Evolutionary conservation across 306 rosid genomes (phyloP).

Genomic region (Cicer cuneatum): DNA sequence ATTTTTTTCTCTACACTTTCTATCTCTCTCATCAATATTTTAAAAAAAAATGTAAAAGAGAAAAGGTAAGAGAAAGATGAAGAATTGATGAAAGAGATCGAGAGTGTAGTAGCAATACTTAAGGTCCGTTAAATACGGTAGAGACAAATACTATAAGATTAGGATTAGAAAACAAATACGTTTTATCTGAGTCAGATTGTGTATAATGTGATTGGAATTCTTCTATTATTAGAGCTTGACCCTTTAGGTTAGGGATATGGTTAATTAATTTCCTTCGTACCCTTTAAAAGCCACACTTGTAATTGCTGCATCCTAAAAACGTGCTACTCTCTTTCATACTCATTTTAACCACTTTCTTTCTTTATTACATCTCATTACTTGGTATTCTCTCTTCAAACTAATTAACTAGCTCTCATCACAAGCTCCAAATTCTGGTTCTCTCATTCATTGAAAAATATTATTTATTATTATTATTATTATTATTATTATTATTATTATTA

Average conservation of each 20-base stretch:
- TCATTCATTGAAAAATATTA: neutral
- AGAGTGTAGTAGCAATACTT: neutral
- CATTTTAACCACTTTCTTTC: neutral
- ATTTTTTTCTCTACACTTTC: too few relatives aligned
- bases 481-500: neutral
- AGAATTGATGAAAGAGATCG: too few relatives aligned
- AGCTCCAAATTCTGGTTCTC: neutral
- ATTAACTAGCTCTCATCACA: neutral
- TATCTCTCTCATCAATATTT: too few relatives aligned
- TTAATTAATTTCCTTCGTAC: neutral
- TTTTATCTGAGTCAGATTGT: slow-evolving; percentile 4
- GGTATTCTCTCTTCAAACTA: neutral
- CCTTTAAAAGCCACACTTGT: neutral
- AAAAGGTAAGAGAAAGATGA: too few relatives aligned
- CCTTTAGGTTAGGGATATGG: slow-evolving; percentile 23
- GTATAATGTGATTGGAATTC: slow-evolving; percentile 19
- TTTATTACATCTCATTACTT: neutral
- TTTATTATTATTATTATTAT: too few relatives aligned
- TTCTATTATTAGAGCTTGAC: slow-evolving; percentile 43
- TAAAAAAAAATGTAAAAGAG: too few relatives aligned
- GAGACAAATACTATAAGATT: neutral
- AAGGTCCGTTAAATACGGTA: neutral
- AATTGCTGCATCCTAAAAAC: neutral
- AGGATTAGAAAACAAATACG: neutral
- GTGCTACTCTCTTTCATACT: neutral